A percentile compares a stretch with the other conserved stretches of the same genome.
Evolutionary conservation across 352 stramenopile genomes (phyloP).

Genomic region (Globisporangium irregulare): DNA sequence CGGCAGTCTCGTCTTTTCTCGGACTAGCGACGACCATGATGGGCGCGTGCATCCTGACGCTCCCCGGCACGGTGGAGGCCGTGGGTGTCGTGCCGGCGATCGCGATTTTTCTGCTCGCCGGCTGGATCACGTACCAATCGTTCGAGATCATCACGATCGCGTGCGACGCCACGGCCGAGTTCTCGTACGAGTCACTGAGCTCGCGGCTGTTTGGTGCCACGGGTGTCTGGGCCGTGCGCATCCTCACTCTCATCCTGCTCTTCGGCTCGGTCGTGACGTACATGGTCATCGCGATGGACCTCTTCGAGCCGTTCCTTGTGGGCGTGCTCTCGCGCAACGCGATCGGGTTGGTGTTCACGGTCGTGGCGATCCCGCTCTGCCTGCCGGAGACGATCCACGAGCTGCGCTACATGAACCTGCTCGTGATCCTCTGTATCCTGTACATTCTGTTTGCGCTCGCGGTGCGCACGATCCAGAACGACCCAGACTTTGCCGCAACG

Average conservation of each 20-base stretch:
- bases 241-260: constrained; percentile 71
- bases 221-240: constrained; percentile 68
- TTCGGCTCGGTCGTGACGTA: constrained; percentile 83
- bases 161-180: constrained; percentile 61
- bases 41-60: constrained; percentile 71
- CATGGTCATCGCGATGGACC: constrained; percentile 83
- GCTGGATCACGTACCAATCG: constrained; percentile 61
- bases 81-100: constrained; percentile 50
- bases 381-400: constrained; percentile 83
- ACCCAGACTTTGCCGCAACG: constrained; percentile 36
- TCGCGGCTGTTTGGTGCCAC: constrained; percentile 64
- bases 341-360: constrained; percentile 62
- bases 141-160: constrained; percentile 71
- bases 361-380: constrained; percentile 70
- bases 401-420: constrained; percentile 75
- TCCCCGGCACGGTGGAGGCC: constrained; percentile 63
- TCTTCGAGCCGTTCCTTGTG: constrained; percentile 75
- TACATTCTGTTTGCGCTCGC: constrained; percentile 76
- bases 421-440: constrained; percentile 73
- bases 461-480: constrained; percentile 42
- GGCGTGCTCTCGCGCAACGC: constrained; percentile 51
- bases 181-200: constrained; percentile 81
- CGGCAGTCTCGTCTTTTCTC: constrained; percentile 69
- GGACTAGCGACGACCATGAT: constrained; percentile 84
- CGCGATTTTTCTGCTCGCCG: constrained; percentile 50